Conservation (phyloP, 805 yeast species). For the Candida parachauliodes region DNA sequence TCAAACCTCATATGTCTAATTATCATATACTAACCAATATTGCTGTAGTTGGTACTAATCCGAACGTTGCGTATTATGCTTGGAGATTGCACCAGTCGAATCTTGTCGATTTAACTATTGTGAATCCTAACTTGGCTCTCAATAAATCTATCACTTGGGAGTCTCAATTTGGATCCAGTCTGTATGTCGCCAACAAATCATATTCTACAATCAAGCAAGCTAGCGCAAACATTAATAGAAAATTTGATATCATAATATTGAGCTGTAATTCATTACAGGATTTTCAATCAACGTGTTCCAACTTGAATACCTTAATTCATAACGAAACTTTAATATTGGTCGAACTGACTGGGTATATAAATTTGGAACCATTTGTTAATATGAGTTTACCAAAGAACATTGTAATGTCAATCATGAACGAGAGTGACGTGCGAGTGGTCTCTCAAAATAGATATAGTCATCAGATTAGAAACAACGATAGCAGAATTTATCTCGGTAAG, state of each 20-base stretch:
- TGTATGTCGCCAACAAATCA: constrained; percentile 13
- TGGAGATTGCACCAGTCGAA: constrained; percentile 52
- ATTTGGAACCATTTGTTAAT: constrained; percentile 63
- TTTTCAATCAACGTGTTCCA: constrained; percentile 28
- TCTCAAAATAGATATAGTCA: constrained; percentile 24
- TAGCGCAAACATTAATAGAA: constrained; percentile 12
- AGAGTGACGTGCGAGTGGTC: constrained; percentile 49
- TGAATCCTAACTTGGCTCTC: constrained; percentile 24
- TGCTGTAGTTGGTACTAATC: constrained; percentile 45
- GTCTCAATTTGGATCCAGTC: constrained; percentile 13
- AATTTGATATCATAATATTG: constrained; percentile 34
- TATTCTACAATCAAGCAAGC: constrained; percentile 9
- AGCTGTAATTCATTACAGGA: constrained; percentile 35
- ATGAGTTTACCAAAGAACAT: constrained; percentile 18
- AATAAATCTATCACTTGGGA: constrained; percentile 14
- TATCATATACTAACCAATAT: constrained; percentile 6
- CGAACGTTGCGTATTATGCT: constrained; percentile 56
- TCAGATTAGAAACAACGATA: constrained; percentile 36
- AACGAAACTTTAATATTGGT: constrained; percentile 51
- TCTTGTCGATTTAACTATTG: constrained; percentile 32
- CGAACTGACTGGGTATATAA: constrained; percentile 70
- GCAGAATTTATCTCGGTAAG: constrained; percentile 43
- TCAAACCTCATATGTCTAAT: too few species aligned
- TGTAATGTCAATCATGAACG: constrained; percentile 52
- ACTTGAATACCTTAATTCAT: constrained; percentile 22